Percentiles rank a stretch among this genome's conserved stretches.
phyloP scores from a whole-genome alignment of 192 early-diverging fungal species.

The Paraglomus brasilianum region DNA sequence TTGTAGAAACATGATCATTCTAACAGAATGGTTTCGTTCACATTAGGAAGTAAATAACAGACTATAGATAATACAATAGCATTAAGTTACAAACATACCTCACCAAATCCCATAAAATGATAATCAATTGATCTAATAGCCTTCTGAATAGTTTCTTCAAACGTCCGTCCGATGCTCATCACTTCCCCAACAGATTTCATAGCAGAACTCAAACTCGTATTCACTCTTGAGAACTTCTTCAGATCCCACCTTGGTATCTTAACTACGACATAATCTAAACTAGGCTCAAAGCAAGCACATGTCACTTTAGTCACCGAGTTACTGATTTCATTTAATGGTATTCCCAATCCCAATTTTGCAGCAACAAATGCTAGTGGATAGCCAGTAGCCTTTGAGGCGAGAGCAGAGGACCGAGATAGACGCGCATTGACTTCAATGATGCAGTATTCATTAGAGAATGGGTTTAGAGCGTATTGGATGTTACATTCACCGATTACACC shows the following conservation, averaged over 20 bases:
- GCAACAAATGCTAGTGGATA: slow-evolving; percentile 98
- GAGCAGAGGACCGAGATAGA: slow-evolving; percentile 85
- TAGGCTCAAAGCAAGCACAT: slow-evolving; percentile 96
- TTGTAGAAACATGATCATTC: slow-evolving; percentile 44
- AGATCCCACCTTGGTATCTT: slow-evolving; percentile 93
- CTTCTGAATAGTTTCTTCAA: slow-evolving; percentile 97
- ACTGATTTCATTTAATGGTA: slow-evolving; percentile 88
- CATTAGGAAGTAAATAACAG: slow-evolving; percentile 26
- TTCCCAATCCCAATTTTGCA: slow-evolving; percentile 92
- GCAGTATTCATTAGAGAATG: slow-evolving; percentile 90
- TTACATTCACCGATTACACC: slow-evolving; percentile 99
- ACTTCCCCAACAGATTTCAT: slow-evolving; percentile 99
- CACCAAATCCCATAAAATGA: slow-evolving; percentile 76
- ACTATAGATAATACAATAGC: slow-evolving; percentile 4
- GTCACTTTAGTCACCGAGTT: slow-evolving; percentile 96
- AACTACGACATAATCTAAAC: slow-evolving; percentile 87
- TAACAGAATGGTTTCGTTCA: slow-evolving; percentile 58
- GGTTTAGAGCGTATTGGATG: slow-evolving; percentile 98
- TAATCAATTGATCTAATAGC: slow-evolving; percentile 92
- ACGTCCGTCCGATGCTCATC: slow-evolving; percentile 96
- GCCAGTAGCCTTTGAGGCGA: slow-evolving; percentile 97
- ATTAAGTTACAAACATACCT: background rate
- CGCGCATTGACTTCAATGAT: slow-evolving; percentile 99
- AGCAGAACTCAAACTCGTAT: slow-evolving; percentile 81
- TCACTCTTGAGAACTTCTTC: slow-evolving; percentile 94